phyloP scores from a whole-genome alignment of 371 early-diverging fungal species.

The Chytridium lagenaria region DNA sequence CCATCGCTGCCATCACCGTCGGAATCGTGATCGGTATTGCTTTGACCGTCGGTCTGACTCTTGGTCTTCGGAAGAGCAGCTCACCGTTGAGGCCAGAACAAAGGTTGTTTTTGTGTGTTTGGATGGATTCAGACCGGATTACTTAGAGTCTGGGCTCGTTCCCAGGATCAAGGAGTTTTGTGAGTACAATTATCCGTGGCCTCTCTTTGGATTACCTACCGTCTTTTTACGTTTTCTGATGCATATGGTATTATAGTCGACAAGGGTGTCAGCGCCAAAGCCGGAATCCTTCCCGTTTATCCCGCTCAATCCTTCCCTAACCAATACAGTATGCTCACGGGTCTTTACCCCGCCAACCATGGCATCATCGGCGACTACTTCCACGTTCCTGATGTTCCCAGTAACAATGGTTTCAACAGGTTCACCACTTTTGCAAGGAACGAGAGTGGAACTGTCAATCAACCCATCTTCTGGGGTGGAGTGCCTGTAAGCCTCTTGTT shows the following conservation, averaged over 20 bases:
- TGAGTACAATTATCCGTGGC: neutral
- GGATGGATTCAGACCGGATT: slow-evolving; percentile 26
- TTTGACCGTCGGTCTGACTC: slow-evolving; percentile 14
- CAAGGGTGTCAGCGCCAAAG: neutral
- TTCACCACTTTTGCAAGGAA: slow-evolving; percentile 20
- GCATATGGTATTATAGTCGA: slow-evolving; percentile 8
- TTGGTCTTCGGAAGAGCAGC: slow-evolving; percentile 20
- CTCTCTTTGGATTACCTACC: neutral
- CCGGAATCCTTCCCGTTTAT: slow-evolving; percentile 17
- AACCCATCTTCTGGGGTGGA: neutral
- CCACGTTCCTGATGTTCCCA: slow-evolving; percentile 8
- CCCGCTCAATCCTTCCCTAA: slow-evolving; percentile 33
- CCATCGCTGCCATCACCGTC: slow-evolving; percentile 10
- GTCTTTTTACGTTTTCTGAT: neutral
- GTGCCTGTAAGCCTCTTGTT: slow-evolving; percentile 1
- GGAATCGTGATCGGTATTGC: slow-evolving; percentile 19
- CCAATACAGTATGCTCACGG: slow-evolving; percentile 29
- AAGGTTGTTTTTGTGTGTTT: slow-evolving; percentile 19
- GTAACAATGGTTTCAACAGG: neutral
- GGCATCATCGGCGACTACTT: slow-evolving; percentile 35
- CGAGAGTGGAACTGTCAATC: neutral
- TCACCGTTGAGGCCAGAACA: neutral
- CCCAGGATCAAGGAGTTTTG: slow-evolving; percentile 2
- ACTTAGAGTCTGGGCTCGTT: neutral
- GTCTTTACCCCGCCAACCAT: slow-evolving; percentile 23